A percentile compares a stretch with the other conserved stretches of the same genome.
Evolutionary conservation across 1,139 yeast genomes (phyloP).

Genomic region (Meyerozyma carpophila): DNA sequence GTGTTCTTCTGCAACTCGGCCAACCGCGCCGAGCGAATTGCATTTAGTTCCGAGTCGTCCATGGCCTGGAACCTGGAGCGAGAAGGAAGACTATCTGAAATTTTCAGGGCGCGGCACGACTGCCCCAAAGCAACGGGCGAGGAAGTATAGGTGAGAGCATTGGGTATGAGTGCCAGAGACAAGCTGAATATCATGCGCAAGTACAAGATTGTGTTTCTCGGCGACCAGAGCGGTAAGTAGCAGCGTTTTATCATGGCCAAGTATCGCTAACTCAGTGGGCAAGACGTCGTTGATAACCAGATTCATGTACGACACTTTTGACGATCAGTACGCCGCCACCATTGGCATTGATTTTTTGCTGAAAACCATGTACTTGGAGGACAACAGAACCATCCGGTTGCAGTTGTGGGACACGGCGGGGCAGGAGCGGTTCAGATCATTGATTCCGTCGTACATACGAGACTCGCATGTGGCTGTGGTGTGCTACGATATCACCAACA

Average conservation of each 20-base stretch:
- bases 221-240: slow-evolving; percentile 82
- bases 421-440: slow-evolving; percentile 8
- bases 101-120: not conserved
- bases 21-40: slow-evolving; percentile 83
- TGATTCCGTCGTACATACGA: slow-evolving; percentile 78
- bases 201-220: slow-evolving; percentile 88
- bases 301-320: slow-evolving; percentile 98
- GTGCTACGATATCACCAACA: slow-evolving; percentile 88
- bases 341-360: slow-evolving; percentile 94
- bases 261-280: slow-evolving; percentile 51
- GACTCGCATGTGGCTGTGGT: slow-evolving; percentile 97
- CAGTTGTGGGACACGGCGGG: slow-evolving; percentile 22
- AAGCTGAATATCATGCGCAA: slow-evolving; percentile 40
- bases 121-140: not conserved
- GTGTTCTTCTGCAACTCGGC: slow-evolving; percentile 68
- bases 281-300: slow-evolving; percentile 92
- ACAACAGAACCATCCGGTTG: slow-evolving; percentile 46
- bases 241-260: not conserved
- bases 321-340: slow-evolving; percentile 92
- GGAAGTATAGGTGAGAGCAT: not conserved
- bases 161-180: slow-evolving; percentile 2
- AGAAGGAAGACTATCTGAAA: not conserved
- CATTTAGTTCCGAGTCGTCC: slow-evolving; percentile 77
- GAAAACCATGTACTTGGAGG: slow-evolving; percentile 63
- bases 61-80: slow-evolving; percentile 15